Evolutionary conservation across 2,329 filamentous ascomycete genomes (phyloP), one percentile per base, ranked within the genome.

Genomic region (Epichloe sylvatica): DNA sequence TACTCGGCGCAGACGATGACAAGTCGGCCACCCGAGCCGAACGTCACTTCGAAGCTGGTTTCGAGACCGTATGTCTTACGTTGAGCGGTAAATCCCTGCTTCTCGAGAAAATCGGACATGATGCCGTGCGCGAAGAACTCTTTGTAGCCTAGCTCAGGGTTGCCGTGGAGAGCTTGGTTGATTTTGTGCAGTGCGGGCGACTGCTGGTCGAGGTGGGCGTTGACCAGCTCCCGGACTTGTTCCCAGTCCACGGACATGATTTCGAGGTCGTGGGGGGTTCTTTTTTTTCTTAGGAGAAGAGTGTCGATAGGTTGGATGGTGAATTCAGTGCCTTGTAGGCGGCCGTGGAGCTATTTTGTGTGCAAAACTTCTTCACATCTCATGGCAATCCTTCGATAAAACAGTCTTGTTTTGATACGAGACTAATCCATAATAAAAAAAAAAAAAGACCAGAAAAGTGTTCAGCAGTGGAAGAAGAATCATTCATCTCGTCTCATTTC

Each of bases 1-100:
- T 73, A 73, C 57, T 68, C 66, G 33, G 60, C 60, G 46, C 61
- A 63, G 55, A 65, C 61, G n/a, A 64, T 56, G 43, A 67, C 60
- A 1, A 64, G 52, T n/a, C 57, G 53, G 51, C 61, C 62, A 25
- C 59, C 62, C 8, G 55, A 53, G 25, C 62, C 62, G 40, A 50
- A 49, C 6, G 57, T 54, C 23, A 59, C 60, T 35, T 60, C 58
- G 43, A 68, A 67, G 21, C 62, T 56, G 12, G 65, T 67, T 0
- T 60, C 54, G 11, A 68, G 49, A 17, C 61, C 62, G 52, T 65
- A 63, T 3, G 62, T 56, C 42, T 61, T 58, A 23, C 59, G 61
- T 1, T 56, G 62, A 0, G 65, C 62, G 9, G 45, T 25, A 42
- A 57, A 58, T 7, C 59, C 61, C 2, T 56, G 57, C 35, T 21